Conservation (phyloP, 345 rosid species). For the Garcia nutans region DNA sequence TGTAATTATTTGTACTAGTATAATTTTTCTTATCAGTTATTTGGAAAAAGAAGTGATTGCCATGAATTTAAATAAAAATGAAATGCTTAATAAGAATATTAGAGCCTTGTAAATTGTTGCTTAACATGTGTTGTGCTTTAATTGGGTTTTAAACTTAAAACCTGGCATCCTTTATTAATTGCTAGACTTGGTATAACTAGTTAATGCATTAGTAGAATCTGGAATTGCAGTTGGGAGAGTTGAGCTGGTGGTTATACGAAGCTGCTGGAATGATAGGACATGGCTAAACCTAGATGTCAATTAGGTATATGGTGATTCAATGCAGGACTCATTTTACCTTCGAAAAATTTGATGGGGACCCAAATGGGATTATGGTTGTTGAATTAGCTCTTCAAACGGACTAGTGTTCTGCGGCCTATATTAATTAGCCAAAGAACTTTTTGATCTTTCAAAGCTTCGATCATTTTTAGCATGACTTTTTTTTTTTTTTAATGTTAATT, state of each 20-base stretch:
- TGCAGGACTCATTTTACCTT: slow-evolving; percentile 20
- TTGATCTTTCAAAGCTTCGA: slow-evolving; percentile 9
- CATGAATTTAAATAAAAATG: too few species aligned
- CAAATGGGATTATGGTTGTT: not conserved
- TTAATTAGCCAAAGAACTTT: not conserved
- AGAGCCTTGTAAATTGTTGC: too few species aligned
- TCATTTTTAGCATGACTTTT: slow-evolving; percentile 13
- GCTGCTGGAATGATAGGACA: slow-evolving; percentile 18
- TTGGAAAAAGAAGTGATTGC: too few species aligned
- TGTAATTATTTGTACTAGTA: too few species aligned
- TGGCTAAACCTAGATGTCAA: not conserved
- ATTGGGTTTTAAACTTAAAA: too few species aligned
- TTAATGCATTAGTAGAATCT: too few species aligned
- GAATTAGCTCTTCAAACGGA: not conserved
- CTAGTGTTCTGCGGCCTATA: slow-evolving; percentile 8
- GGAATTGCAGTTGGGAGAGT: not conserved
- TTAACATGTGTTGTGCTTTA: too few species aligned
- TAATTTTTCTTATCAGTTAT: too few species aligned
- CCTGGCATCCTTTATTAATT: too few species aligned
- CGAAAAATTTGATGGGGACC: slow-evolving; percentile 3
- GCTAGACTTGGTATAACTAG: too few species aligned
- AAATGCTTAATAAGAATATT: too few species aligned
- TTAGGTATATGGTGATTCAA: not conserved
- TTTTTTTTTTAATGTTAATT: too few species aligned
- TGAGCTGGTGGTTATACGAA: slow-evolving; percentile 10